Base-by-base conservation (phyloP, 805 yeast genomes). In the Yamadazyma phyllophila region DNA sequence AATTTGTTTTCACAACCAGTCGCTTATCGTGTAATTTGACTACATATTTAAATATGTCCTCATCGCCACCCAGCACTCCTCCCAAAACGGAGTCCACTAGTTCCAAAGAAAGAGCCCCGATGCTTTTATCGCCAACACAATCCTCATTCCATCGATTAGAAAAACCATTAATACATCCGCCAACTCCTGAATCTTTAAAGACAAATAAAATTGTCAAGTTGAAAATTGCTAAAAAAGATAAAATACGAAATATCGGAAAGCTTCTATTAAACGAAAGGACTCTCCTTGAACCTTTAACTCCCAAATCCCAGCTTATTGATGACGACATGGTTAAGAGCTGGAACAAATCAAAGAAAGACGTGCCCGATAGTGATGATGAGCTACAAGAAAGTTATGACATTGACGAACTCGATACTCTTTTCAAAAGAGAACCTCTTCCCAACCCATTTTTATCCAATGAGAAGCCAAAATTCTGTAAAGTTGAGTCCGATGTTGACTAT, bases 261-360 rank as follows among this genome's bases (percentile, higher is more conserved):
- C 34, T 50, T 7, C n/a, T 46, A 16, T 12, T 50, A 20, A 50
- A 47, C 36, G 53, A 50, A 20, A 44, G 40, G 15, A 50, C 53
- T 7, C 45, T 27, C 4, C 36, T 47, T 11, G 42, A 15, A 9
- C 72, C 73, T 1, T 26, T 48, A 2, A 71, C 77, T 0, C 78
- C 78, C 3, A 59, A 58, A 26, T 56, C 49, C 5, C 72, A 70
- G 44, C 48, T 67, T 2, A 64, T 65, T 34, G 57, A 62, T 12
- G 69, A 66, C 3, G 62, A 62, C 15, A 50, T 57, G 42, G 66
- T 69, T 13, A 52, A 56, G 9, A 42, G 51, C 37, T 61, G 64
- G 66, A 51, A 36, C 16, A 16, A 27, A 12, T 24, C 36, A 12
- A 30, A 36, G 31, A 43, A 14, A 39, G n/a, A 16, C 11, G n/a